phyloP scores from a whole-genome alignment of 257 asterid species.

The Solanum virginianum region DNA sequence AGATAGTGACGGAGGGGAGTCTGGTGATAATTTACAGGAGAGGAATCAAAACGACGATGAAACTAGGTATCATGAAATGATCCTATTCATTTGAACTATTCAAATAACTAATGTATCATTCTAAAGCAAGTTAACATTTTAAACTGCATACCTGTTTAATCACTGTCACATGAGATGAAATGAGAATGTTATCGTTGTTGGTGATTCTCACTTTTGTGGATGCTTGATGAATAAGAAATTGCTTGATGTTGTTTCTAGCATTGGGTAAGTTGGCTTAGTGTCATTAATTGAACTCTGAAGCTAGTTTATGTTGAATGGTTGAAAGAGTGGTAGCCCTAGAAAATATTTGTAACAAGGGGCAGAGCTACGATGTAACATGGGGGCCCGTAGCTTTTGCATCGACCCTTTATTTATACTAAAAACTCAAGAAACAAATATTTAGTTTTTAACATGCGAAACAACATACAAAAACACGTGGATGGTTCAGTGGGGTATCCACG shows the following conservation, averaged over 20 bases:
- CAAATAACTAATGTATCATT: not conserved
- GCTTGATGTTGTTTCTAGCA: not conserved
- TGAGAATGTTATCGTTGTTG: not conserved
- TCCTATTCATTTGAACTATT: not conserved
- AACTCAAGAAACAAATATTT: not conserved
- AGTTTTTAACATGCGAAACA: not conserved
- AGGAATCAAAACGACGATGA: constrained; percentile 45
- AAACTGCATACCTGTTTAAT: not conserved
- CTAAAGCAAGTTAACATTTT: not conserved
- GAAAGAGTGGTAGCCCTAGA: not conserved
- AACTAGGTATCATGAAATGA: constrained; percentile 27
- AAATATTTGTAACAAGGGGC: not conserved
- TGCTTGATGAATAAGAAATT: not conserved
- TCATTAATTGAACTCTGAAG: not conserved
- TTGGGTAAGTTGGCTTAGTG: not conserved
- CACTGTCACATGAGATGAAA: not conserved
- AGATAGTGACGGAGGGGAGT: constrained; percentile 52
- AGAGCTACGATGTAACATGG: not conserved
- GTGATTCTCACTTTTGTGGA: not conserved
- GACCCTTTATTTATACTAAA: not conserved
- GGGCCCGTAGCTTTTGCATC: not conserved
- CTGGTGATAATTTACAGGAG: constrained; percentile 33
- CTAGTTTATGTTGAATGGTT: not conserved
- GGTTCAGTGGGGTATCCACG: not conserved
- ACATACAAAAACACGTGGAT: not conserved